phyloP scores from a whole-genome alignment of 2,329 filamentous ascomycete species.

The Hypoxylon sp. region DNA sequence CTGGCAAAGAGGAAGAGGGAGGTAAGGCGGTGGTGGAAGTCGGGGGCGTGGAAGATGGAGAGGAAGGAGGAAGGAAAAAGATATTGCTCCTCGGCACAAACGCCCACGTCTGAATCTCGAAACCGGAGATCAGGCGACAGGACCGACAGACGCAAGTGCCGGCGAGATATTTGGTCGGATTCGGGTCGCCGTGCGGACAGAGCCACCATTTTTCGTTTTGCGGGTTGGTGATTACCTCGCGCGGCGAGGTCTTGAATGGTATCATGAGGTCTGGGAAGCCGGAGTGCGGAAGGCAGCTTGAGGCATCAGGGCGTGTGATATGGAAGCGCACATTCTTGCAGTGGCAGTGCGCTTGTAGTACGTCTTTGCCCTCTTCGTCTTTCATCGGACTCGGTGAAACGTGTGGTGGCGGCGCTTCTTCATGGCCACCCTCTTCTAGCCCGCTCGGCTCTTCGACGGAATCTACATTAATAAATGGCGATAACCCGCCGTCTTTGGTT shows the following conservation, averaged over 20 bases:
- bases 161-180: conserved; percentile 67
- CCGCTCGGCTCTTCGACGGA: conserved; percentile 15
- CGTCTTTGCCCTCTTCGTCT: conserved; percentile 38
- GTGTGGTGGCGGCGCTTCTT: not conserved
- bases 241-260: conserved; percentile 60
- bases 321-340: conserved; percentile 70
- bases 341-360: conserved; percentile 64
- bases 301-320: conserved; percentile 68
- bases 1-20: conserved; percentile 17
- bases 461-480: conserved; percentile 51
- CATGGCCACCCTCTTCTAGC: conserved; percentile 17
- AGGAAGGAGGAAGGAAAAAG: conserved; percentile 56
- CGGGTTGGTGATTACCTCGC: conserved; percentile 58
- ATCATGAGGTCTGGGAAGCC: conserved; percentile 68
- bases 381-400: not conserved
- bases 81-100: conserved; percentile 75
- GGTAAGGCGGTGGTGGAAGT: too few relatives aligned
- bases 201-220: conserved; percentile 73
- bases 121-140: conserved; percentile 73
- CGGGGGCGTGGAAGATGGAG: not conserved
- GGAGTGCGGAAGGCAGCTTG: conserved; percentile 62
- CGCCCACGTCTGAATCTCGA: conserved; percentile 76
- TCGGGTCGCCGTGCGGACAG: conserved; percentile 49
- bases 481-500: conserved; percentile 58
- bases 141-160: conserved; percentile 73